A percentile compares a stretch with the other conserved stretches of the same genome.
These are phyloP conservation scores for Ceratobasidium sp. DNA, from an alignment of 1,284 basidiomycete genomes.

Conservation along the genomic window DNA sequence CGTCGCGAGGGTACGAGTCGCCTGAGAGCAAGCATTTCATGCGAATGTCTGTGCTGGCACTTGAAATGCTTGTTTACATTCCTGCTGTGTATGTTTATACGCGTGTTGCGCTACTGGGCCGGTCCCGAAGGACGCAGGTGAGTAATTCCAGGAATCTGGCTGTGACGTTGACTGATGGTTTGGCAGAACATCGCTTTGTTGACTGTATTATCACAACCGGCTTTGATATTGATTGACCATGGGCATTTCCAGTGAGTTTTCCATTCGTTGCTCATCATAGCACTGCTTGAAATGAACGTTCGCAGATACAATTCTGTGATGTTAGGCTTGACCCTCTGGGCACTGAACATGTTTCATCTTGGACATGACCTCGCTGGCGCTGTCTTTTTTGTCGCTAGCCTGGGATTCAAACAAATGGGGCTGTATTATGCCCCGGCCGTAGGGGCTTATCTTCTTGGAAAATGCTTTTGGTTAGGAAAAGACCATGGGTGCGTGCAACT, in stretches of 20 bases:
- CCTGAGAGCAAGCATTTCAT: constrained; percentile 77
- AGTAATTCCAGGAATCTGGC: constrained; percentile 42
- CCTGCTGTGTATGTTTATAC: constrained; percentile 63
- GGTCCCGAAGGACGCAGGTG: constrained; percentile 79
- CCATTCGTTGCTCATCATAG: background rate
- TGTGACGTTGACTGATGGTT: background rate
- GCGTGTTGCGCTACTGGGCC: constrained; percentile 64
- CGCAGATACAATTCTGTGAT: constrained; percentile 79
- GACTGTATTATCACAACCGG: constrained; percentile 84
- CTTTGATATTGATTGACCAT: constrained; percentile 84
- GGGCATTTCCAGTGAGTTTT: constrained; percentile 88
- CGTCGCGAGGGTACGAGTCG: constrained; percentile 82
- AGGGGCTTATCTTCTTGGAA: constrained; percentile 84
- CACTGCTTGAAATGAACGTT: background rate
- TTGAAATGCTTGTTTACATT: constrained; percentile 80
- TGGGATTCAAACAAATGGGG: constrained; percentile 96
- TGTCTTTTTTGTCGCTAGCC: constrained; percentile 80
- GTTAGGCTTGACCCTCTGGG: constrained; percentile 80
- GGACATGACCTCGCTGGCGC: constrained; percentile 80
- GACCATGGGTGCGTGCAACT: constrained; percentile 71
- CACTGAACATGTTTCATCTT: constrained; percentile 73
- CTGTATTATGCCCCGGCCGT: constrained; percentile 93
- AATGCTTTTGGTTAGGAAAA: constrained; percentile 77
- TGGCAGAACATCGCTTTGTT: constrained; percentile 74
- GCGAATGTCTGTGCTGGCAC: constrained; percentile 76